Evolutionary conservation across 2,329 filamentous ascomycete species (phyloP).

Genomic region (Nemania abortiva): DNA sequence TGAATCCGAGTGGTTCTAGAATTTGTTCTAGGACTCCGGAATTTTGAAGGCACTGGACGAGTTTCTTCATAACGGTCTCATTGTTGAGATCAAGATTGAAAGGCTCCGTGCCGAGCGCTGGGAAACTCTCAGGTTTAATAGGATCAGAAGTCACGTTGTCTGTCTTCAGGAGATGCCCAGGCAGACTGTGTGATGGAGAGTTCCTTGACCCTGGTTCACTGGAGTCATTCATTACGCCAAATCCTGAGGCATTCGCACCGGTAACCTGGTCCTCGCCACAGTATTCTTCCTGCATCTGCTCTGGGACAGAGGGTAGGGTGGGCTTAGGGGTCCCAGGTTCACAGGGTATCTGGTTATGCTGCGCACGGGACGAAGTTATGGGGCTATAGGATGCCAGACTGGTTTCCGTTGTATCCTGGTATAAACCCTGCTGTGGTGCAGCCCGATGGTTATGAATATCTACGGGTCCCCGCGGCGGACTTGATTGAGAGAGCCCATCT

Average conservation of each 20-base stretch:
- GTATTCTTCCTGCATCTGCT: conserved; percentile 4
- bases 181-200: conserved; percentile 2
- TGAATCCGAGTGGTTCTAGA: conserved; percentile 44
- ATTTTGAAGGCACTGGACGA: conserved; percentile 46
- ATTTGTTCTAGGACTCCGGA: no score
- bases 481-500: conserved; percentile 11
- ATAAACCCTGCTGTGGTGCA: conserved; percentile 12
- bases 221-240: conserved; percentile 3
- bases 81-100: conserved; percentile 20
- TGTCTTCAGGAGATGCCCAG: conserved; percentile 20
- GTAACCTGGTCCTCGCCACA: conserved; percentile 6
- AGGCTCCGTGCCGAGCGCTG: not conserved
- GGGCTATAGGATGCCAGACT: conserved; percentile 4
- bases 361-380: conserved; percentile 15
- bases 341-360: conserved; percentile 2
- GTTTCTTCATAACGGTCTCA: conserved; percentile 31
- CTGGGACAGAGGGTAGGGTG: not conserved
- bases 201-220: conserved; percentile 9
- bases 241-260: not conserved
- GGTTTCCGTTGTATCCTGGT: conserved; percentile 6
- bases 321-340: conserved; percentile 9
- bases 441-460: conserved; percentile 12
- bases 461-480: conserved; percentile 6
- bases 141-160: conserved; percentile 19
- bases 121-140: conserved; percentile 15